Base-by-base conservation (phyloP, 2,329 filamentous ascomycete species). In the Aspergillus sclerotialis region DNA sequence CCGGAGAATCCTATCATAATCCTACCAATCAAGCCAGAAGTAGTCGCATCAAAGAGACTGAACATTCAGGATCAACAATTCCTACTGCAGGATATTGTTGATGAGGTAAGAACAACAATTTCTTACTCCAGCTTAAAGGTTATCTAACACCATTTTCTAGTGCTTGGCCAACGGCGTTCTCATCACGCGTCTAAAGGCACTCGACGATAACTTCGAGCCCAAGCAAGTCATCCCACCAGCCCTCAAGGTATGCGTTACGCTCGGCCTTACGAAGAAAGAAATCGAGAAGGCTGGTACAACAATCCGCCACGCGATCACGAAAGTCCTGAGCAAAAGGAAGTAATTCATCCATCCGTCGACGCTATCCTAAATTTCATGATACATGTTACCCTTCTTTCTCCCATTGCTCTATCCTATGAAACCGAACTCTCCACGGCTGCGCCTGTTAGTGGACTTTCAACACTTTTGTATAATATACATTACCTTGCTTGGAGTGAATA, bases 301-400 rank as follows among this genome's bases (percentile, higher is more conserved):
- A 7, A 89, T 98, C 47, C 75, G 90, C 40, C 89, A 95, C 64
- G 90, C 92, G 10, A 85, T 96, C 46, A 94, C 89, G 33, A 95
- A 94, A 67, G 79, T 96, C 41, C 79, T 98, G 73, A 75, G 70
- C 49, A 65, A 65, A 51, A 65, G 64, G 54, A 72, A 63, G 46
- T 69, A 49, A 63, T 43, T 32, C 33, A 24, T 30, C 41, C 40
- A 38, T 33, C 37, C 43, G 21, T 33, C 21, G 7, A 7, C 10
- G 7, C 19, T 10, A 7, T 23, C 6, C 19, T 10, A 23, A 7
- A 23, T 10, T 10, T 23, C 19, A 6, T 23, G 19, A 23, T 10
- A 7, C 19, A 23, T 23, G 19, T 7, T 23, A 23, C 10, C 19
- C 7, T 7, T 10, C 7, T 23, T 23, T 10, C 19, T 7, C 10